Percentiles rank a stretch among this genome's conserved stretches.
Conservation (phyloP, 192 early-diverging fungal genomes). For the Piromyces finnis region DNA sequence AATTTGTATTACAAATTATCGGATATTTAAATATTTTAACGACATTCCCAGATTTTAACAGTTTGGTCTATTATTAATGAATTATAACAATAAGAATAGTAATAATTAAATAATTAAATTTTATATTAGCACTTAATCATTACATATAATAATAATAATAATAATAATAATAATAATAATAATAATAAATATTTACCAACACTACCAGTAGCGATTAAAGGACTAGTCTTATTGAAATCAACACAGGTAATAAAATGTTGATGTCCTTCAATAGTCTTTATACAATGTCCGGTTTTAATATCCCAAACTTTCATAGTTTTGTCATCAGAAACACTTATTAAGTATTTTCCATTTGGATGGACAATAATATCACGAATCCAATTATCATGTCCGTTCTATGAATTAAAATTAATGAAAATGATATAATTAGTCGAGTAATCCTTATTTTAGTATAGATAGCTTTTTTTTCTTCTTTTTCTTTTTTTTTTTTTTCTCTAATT, state of each 20-base stretch:
- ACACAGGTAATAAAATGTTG: conserved; percentile 79
- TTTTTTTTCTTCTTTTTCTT: too few relatives aligned
- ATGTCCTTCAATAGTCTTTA: conserved; percentile 69
- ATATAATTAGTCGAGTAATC: too few relatives aligned
- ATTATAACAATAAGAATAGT: too few relatives aligned
- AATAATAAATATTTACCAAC: background rate
- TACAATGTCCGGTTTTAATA: conserved; percentile 57
- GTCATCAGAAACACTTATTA: conserved; percentile 76
- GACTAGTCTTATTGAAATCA: conserved; percentile 23
- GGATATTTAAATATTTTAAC: background rate
- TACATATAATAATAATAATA: too few relatives aligned
- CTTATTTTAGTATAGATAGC: too few relatives aligned
- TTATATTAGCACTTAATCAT: too few relatives aligned
- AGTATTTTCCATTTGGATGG: conserved; percentile 63
- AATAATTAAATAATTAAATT: too few relatives aligned
- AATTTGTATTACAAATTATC: too few relatives aligned
- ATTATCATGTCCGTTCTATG: conserved; percentile 78
- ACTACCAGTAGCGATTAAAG: conserved; percentile 61
- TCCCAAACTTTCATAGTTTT: conserved; percentile 85
- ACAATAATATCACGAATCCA: conserved; percentile 77
- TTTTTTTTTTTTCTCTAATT: too few relatives aligned
- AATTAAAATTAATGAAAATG: too few relatives aligned
- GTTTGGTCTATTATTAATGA: conserved; percentile 60
- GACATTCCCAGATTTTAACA: conserved; percentile 49
- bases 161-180: too few relatives aligned